These are phyloP conservation scores for Pseudoperonospora humuli DNA, from an alignment of 352 stramenopile species.

Conservation along the genomic window DNA sequence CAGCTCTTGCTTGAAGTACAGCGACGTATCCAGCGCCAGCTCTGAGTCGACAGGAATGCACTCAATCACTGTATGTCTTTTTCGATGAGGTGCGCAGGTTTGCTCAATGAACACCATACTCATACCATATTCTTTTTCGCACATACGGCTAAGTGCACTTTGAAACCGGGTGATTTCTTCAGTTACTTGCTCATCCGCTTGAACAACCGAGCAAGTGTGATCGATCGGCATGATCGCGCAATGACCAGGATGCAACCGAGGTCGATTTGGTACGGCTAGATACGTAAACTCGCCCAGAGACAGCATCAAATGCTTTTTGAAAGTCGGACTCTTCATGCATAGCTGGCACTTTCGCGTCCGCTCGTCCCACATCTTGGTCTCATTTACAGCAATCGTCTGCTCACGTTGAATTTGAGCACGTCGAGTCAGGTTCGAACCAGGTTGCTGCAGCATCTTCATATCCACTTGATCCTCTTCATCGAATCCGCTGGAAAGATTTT, in stretches of 20 bases:
- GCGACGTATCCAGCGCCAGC: constrained; percentile 48
- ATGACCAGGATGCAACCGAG: constrained; percentile 50
- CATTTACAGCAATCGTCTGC: constrained; percentile 37
- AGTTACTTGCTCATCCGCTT: constrained; percentile 53
- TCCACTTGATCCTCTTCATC: constrained; percentile 78
- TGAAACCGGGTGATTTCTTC: constrained; percentile 69
- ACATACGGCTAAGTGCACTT: constrained; percentile 47
- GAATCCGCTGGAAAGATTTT: constrained; percentile 67
- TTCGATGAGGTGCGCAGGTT: constrained; percentile 47
- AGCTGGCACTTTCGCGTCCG: constrained; percentile 53
- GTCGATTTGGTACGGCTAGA: constrained; percentile 48
- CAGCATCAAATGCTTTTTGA: constrained; percentile 78
- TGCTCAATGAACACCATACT: constrained; percentile 78
- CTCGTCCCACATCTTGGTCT: constrained; percentile 64
- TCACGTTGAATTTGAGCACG: constrained; percentile 47
- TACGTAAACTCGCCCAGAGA: constrained; percentile 75
- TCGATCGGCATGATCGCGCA: constrained; percentile 74
- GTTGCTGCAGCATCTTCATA: constrained; percentile 46
- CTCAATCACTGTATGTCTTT: constrained; percentile 67
- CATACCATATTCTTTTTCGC: constrained; percentile 36
- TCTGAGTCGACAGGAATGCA: constrained; percentile 69
- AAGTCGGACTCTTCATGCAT: constrained; percentile 61
- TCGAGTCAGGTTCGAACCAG: constrained; percentile 48
- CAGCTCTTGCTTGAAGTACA: constrained; percentile 84
- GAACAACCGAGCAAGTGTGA: constrained; percentile 47